Percentiles rank a stretch among this genome's conserved stretches.
Evolutionary conservation across 345 rosid genomes (phyloP).

Genomic region (Litchi chinensis): DNA sequence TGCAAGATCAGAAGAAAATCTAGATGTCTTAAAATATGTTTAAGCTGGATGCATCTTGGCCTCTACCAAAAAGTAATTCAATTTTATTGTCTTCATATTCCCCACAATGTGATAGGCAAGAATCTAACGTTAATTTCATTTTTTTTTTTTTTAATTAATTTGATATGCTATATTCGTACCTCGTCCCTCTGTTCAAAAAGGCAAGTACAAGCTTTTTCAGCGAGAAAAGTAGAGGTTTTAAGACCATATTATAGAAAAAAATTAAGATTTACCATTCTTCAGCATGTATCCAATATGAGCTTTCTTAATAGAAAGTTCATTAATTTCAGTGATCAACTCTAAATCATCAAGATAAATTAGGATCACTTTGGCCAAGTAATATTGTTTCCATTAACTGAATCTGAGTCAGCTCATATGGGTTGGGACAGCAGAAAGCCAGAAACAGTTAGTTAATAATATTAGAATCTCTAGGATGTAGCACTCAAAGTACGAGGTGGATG

Average conservation of each 20-base stretch:
- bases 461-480: background rate
- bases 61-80: background rate
- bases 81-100: no score
- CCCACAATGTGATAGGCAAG: no score
- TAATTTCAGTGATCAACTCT: background rate
- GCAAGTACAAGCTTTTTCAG: background rate
- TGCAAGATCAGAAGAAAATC: no score
- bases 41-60: background rate
- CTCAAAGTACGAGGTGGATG: background rate
- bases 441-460: background rate
- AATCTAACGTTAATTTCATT: no score
- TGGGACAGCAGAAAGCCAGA: background rate
- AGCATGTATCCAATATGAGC: background rate
- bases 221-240: no score
- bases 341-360: background rate
- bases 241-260: background rate
- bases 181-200: background rate
- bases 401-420: background rate
- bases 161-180: background rate
- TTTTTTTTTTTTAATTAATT: no score
- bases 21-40: background rate
- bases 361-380: background rate
- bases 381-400: background rate
- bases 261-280: background rate
- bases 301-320: no score